A percentile compares a stretch with the other conserved stretches of the same genome.
Evolutionary conservation across 192 early-diverging fungal species (phyloP).

Genomic region (Funneliformis geosporum): DNA sequence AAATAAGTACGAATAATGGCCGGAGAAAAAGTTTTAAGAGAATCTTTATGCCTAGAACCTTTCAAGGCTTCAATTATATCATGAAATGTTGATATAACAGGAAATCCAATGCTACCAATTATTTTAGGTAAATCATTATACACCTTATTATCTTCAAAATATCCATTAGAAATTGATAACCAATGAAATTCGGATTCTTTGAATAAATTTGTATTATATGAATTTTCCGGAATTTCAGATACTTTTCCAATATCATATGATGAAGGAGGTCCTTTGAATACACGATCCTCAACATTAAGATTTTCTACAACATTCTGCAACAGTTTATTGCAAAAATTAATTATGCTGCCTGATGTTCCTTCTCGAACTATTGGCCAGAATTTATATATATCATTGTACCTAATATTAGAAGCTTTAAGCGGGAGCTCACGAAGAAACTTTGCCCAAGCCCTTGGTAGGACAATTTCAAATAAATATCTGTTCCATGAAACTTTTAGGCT

Average conservation of each 20-base stretch:
- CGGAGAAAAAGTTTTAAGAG: neutral
- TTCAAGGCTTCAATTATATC: neutral
- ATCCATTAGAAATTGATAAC: slow-evolving; percentile 2
- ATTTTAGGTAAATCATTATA: neutral
- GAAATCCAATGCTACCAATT: neutral
- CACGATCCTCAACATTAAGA: neutral
- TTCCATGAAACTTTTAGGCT: slow-evolving; percentile 8
- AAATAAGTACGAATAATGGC: neutral
- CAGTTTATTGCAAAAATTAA: neutral
- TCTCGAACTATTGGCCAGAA: neutral
- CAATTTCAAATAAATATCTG: neutral
- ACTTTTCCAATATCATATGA: neutral
- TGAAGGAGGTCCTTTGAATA: neutral
- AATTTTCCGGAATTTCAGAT: neutral
- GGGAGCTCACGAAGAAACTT: neutral
- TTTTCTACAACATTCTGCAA: neutral
- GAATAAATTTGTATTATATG: neutral
- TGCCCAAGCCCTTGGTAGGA: neutral
- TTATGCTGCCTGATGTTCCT: neutral
- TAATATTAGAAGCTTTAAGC: neutral
- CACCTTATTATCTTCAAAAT: neutral
- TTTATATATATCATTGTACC: neutral
- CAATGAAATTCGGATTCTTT: neutral
- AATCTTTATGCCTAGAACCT: neutral
- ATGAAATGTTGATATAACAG: neutral